Conservation (phyloP, 495 filamentous ascomycete species). For the Penicillium daleae region DNA sequence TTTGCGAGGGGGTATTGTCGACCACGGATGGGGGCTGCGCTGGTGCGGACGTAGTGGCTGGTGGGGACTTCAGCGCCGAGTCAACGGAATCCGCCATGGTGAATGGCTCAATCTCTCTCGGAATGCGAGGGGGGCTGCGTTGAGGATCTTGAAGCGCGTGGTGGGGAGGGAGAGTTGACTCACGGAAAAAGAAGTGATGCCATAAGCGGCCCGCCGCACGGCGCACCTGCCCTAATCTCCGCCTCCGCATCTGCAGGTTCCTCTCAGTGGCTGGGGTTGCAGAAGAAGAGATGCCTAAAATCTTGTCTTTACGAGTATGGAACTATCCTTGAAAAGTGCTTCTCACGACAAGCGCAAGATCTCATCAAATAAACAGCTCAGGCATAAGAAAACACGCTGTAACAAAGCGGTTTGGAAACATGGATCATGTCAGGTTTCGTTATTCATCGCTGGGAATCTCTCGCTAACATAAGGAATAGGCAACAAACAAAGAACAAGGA, state of each 20-base stretch:
- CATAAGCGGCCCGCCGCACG: conserved; percentile 39
- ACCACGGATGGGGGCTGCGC: conserved; percentile 20
- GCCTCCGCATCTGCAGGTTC: conserved; percentile 15
- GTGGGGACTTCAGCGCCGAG: conserved; percentile 24
- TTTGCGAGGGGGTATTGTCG: conserved; percentile 28
- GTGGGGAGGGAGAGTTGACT: conserved; percentile 42
- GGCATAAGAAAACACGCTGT: not conserved
- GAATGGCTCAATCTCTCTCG: conserved; percentile 29
- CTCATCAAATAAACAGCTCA: not conserved
- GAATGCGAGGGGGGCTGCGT: conserved; percentile 20
- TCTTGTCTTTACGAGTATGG: not conserved
- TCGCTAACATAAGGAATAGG: conserved; percentile 33
- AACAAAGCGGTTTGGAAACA: conserved; percentile 21
- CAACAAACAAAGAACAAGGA: conserved; percentile 18
- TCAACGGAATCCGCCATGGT: conserved; percentile 38
- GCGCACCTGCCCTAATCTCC: conserved; percentile 6
- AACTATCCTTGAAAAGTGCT: not conserved
- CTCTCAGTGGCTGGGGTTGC: not conserved
- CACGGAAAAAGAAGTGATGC: conserved; percentile 44
- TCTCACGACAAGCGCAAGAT: not conserved
- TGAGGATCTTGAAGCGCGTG: conserved; percentile 34
- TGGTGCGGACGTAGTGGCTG: conserved; percentile 21
- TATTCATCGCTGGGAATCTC: conserved; percentile 32
- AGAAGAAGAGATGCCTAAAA: not conserved
- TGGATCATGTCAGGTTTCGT: conserved; percentile 28